These are phyloP conservation scores for Tilletia walkeri DNA, from an alignment of 1,284 basidiomycete species.

Conservation along the genomic window DNA sequence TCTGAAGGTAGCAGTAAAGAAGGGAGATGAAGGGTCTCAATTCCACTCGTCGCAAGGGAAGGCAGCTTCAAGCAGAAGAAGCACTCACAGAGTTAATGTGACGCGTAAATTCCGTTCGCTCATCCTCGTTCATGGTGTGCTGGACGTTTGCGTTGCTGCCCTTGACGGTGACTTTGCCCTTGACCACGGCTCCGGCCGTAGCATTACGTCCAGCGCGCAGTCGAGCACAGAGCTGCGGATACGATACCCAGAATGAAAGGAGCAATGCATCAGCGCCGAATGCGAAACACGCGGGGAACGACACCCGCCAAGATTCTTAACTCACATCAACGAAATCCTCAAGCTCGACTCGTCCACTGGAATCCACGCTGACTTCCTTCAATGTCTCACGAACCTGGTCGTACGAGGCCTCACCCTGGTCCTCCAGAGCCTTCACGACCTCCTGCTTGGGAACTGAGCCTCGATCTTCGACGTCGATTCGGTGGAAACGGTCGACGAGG, in stretches of 20 bases:
- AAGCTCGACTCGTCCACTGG: constrained; percentile 90
- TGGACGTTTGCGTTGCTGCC: constrained; percentile 93
- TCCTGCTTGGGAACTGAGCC: constrained; percentile 48
- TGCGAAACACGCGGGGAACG: not conserved
- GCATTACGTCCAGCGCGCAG: constrained; percentile 61
- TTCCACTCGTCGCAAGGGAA: not conserved
- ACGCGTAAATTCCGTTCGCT: constrained; percentile 89
- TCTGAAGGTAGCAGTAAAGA: constrained; percentile 43
- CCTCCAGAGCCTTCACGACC: constrained; percentile 50
- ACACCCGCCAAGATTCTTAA: too few species aligned
- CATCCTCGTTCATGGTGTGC: constrained; percentile 98
- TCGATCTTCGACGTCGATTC: constrained; percentile 52
- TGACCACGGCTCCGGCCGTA: constrained; percentile 57
- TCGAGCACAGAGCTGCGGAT: constrained; percentile 70
- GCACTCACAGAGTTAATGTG: constrained; percentile 83
- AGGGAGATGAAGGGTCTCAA: not conserved
- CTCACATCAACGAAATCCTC: constrained; percentile 96
- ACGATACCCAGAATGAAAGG: constrained; percentile 23
- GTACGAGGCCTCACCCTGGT: constrained; percentile 45
- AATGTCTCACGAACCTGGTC: constrained; percentile 66
- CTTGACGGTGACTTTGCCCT: constrained; percentile 88
- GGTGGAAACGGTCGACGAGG: constrained; percentile 47
- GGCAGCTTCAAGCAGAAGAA: not conserved
- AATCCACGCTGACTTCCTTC: constrained; percentile 90
- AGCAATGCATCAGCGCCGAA: not conserved